These are phyloP conservation scores for Rutstroemia sp. DNA, from an alignment of 2,329 filamentous ascomycete species.

Conservation along the genomic window DNA sequence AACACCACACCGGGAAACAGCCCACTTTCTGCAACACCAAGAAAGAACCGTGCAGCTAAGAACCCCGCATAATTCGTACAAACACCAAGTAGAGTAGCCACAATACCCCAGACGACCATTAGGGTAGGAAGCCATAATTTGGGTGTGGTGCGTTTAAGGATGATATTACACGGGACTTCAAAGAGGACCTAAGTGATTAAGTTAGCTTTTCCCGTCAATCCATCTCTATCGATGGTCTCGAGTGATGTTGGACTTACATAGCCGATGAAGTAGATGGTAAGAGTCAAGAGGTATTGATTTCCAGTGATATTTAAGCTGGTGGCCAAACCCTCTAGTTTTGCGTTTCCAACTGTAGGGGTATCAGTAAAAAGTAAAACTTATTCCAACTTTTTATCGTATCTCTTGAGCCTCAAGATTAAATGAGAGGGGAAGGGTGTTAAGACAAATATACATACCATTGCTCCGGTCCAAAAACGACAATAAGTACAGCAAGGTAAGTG, in stretches of 20 bases:
- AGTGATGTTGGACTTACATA: conserved; percentile 32
- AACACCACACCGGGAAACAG: conserved; percentile 47
- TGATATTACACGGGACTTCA: conserved; percentile 56
- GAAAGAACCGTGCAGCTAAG: conserved; percentile 45
- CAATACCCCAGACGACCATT: conserved; percentile 48
- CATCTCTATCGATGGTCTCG: too few relatives aligned
- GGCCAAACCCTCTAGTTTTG: conserved; percentile 47
- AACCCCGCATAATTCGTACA: conserved; percentile 44
- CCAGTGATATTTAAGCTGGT: conserved; percentile 47
- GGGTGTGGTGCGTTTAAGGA: conserved; percentile 53
- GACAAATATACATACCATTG: conserved; percentile 42
- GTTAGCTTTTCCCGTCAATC: too few relatives aligned
- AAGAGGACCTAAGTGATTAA: conserved; percentile 36
- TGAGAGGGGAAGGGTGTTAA: too few relatives aligned
- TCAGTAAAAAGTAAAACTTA: neutral
- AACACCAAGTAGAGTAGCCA: conserved; percentile 44
- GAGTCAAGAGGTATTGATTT: conserved; percentile 55
- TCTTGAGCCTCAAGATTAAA: neutral
- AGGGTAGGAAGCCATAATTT: conserved; percentile 49
- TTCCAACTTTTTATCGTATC: neutral
- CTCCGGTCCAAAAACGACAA: conserved; percentile 50
- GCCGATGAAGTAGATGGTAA: conserved; percentile 60
- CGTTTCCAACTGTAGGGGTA: conserved; percentile 45
- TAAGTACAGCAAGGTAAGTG: conserved; percentile 47
- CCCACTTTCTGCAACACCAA: conserved; percentile 48